Evolutionary conservation across 352 stramenopile species (phyloP).

Genomic region (Pythium plurisporium): DNA sequence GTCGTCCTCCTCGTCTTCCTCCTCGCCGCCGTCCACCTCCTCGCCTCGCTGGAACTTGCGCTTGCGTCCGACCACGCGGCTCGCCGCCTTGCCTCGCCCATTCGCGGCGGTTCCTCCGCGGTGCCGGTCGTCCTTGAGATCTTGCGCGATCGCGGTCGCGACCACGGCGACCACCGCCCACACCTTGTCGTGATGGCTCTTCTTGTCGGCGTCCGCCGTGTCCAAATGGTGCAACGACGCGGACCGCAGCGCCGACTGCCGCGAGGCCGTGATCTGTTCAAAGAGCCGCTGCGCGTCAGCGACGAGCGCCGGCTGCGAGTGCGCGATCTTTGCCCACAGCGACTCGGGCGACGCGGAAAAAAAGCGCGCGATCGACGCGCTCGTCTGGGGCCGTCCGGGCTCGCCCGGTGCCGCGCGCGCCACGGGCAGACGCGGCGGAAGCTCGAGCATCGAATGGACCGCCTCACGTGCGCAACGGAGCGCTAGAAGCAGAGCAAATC

Average conservation of each 20-base stretch:
- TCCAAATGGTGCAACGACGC: conserved; percentile 16
- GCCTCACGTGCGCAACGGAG: background rate
- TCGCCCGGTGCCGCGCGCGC: background rate
- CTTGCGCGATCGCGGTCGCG: conserved; percentile 22
- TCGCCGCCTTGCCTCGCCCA: background rate
- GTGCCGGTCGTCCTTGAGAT: conserved; percentile 3
- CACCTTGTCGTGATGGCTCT: conserved; percentile 16
- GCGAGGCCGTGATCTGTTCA: conserved; percentile 30
- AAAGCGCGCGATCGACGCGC: conserved; percentile 15
- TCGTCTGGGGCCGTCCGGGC: background rate
- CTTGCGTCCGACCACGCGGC: conserved; percentile 19
- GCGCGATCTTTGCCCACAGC: conserved; percentile 18
- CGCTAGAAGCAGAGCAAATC: no score
- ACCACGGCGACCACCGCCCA: conserved; percentile 30
- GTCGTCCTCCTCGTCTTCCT: conserved; percentile 10
- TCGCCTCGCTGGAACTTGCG: conserved; percentile 13
- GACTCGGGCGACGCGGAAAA: conserved; percentile 25
- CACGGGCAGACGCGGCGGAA: conserved; percentile 8
- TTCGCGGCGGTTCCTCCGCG: background rate
- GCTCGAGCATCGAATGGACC: conserved; percentile 7
- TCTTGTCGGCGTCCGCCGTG: background rate
- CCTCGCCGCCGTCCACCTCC: background rate
- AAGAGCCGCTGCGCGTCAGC: conserved; percentile 22
- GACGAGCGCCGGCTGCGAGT: conserved; percentile 20
- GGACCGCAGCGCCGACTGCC: conserved; percentile 26